These are phyloP conservation scores for Penicillium dipodomyicola DNA, from an alignment of 495 filamentous ascomycete species.

Conservation along the genomic window DNA sequence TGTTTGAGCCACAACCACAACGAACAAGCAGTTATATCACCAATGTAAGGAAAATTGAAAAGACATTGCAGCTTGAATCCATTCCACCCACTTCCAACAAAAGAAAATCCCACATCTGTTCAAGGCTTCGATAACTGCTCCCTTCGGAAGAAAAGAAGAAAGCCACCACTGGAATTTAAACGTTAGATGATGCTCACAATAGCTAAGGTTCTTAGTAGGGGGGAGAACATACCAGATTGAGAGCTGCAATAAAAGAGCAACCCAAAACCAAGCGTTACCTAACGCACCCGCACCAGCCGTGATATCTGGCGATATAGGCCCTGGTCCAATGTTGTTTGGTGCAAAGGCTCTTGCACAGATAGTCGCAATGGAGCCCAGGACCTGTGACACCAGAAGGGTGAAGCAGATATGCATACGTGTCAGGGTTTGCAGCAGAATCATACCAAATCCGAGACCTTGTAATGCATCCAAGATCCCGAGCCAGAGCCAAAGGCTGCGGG, in stretches of 20 bases:
- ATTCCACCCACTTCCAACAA: neutral
- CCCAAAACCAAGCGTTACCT: slow-evolving; percentile 63
- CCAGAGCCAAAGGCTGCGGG: slow-evolving; percentile 52
- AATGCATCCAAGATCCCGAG: slow-evolving; percentile 49
- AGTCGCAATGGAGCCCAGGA: slow-evolving; percentile 50
- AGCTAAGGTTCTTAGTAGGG: neutral
- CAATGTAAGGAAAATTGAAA: neutral
- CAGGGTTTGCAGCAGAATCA: slow-evolving; percentile 51
- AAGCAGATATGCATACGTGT: slow-evolving; percentile 52
- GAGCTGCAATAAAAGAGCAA: slow-evolving; percentile 59
- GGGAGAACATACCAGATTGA: slow-evolving; percentile 52
- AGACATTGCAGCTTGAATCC: neutral
- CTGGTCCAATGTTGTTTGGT: slow-evolving; percentile 49
- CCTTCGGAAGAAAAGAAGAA: slow-evolving; percentile 68
- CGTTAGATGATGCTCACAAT: neutral
- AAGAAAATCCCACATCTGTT: slow-evolving; percentile 6
- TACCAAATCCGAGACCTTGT: slow-evolving; percentile 52
- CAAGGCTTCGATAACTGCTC: slow-evolving; percentile 69
- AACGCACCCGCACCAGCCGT: slow-evolving; percentile 46
- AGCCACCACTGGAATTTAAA: slow-evolving; percentile 47
- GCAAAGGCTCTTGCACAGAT: slow-evolving; percentile 47
- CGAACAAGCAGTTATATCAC: neutral
- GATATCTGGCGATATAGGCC: slow-evolving; percentile 49
- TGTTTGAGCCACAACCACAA: neutral
- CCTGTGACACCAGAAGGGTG: slow-evolving; percentile 49